Conservation (phyloP, 129 eudicot genomes). For the Kitagawia praeruptora region DNA sequence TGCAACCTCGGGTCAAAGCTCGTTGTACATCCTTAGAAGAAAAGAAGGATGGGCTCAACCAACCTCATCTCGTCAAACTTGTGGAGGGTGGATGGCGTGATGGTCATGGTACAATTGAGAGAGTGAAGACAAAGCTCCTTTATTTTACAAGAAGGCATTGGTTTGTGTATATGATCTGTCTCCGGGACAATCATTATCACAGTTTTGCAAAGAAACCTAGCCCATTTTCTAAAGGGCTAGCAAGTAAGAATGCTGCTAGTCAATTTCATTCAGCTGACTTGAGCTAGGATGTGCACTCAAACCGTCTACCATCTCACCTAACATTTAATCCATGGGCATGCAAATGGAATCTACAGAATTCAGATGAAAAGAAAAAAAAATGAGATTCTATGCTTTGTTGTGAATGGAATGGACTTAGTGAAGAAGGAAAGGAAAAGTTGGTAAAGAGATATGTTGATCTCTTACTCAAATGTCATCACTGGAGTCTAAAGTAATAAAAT, state of each 20-base stretch:
- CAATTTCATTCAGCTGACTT: slow-evolving; percentile 41
- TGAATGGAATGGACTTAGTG: no score
- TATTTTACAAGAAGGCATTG: no score
- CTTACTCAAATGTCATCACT: no score
- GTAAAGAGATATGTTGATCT: no score
- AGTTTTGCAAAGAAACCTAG: slow-evolving; percentile 30
- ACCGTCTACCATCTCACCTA: slow-evolving; percentile 14
- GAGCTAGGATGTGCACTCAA: slow-evolving; percentile 62
- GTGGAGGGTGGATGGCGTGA: slow-evolving; percentile 92
- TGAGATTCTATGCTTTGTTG: no score
- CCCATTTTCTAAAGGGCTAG: slow-evolving; percentile 43
- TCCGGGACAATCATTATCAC: slow-evolving; percentile 34
- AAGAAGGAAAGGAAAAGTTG: no score
- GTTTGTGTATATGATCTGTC: slow-evolving; percentile 42
- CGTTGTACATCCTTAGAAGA: slow-evolving; percentile 32
- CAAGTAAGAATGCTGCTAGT: slow-evolving; percentile 57
- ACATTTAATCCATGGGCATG: slow-evolving; percentile 29
- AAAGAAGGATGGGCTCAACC: slow-evolving; percentile 8
- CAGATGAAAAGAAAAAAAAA: no score
- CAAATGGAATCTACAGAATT: slow-evolving; percentile 15
- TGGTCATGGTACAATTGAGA: slow-evolving; percentile 56
- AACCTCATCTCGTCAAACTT: slow-evolving; percentile 30
- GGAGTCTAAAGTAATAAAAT: no score
- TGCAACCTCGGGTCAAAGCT: slow-evolving; percentile 69
- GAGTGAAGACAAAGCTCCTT: slow-evolving; percentile 57